These are phyloP conservation scores for Kwoniella dendrophila DNA, from an alignment of 768 basidiomycete species.

Conservation along the genomic window DNA sequence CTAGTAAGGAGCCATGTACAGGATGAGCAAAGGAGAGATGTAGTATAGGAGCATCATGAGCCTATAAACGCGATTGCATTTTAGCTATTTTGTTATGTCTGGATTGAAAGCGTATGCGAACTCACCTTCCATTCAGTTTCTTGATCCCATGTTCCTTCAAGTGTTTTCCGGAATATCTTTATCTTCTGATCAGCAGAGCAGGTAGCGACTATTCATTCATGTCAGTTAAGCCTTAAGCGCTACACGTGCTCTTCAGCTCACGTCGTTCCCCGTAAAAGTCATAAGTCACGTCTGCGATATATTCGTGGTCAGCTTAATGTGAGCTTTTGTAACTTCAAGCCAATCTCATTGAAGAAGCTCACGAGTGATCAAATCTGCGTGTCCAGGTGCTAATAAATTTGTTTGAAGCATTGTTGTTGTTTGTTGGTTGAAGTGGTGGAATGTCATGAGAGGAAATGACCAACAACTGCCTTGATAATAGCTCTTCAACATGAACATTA, in stretches of 20 bases:
- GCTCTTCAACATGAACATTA: not conserved
- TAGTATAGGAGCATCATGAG: conserved; percentile 89
- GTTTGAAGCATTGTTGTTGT: conserved; percentile 42
- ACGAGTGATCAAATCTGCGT: conserved; percentile 51
- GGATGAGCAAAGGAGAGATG: conserved; percentile 89
- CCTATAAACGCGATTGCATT: conserved; percentile 59
- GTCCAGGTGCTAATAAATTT: conserved; percentile 44
- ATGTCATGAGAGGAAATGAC: not conserved
- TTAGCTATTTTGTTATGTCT: not conserved
- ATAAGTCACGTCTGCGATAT: conserved; percentile 68
- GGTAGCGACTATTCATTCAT: conserved; percentile 45
- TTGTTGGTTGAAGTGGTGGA: not conserved
- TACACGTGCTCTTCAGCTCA: conserved; percentile 22
- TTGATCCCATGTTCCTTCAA: conserved; percentile 70
- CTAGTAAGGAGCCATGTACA: conserved; percentile 83
- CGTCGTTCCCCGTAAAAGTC: conserved; percentile 75
- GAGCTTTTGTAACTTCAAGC: conserved; percentile 1
- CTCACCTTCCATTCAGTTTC: conserved; percentile 90
- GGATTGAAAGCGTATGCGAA: conserved; percentile 13
- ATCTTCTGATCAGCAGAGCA: conserved; percentile 60
- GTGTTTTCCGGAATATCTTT: conserved; percentile 82
- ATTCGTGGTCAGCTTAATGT: not conserved
- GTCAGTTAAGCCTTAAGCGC: not conserved
- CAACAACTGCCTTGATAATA: not conserved
- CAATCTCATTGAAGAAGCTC: conserved; percentile 13